Evolutionary conservation across 306 rosid species (phyloP).

Genomic region (Carpinus viminea): DNA sequence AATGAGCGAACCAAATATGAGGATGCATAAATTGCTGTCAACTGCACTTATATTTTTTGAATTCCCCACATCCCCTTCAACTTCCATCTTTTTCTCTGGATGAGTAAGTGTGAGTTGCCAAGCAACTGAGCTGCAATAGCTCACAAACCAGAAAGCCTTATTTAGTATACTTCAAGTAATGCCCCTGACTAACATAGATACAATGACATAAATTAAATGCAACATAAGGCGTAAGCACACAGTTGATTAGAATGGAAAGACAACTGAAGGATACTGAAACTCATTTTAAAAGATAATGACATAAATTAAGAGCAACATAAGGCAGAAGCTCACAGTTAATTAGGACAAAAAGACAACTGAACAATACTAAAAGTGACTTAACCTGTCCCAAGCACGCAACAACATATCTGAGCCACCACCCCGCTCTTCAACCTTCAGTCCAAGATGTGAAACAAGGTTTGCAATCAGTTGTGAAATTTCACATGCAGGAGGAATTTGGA

Average conservation of each 20-base stretch:
- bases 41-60: constrained; percentile 34
- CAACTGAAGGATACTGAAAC: too few species aligned
- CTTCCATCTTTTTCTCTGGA: constrained; percentile 45
- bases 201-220: constrained; percentile 2
- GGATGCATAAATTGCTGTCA: constrained; percentile 57
- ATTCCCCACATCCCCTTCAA: constrained; percentile 36
- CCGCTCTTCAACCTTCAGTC: constrained; percentile 61
- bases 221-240: background rate
- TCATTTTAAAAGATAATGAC: too few species aligned
- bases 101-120: constrained; percentile 75
- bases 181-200: constrained; percentile 7
- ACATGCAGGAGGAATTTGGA: constrained; percentile 76
- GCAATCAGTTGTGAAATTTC: constrained; percentile 74
- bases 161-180: constrained; percentile 17
- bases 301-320: too few species aligned
- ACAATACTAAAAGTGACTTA: constrained; percentile 13
- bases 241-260: too few species aligned
- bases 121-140: constrained; percentile 63
- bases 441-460: constrained; percentile 67
- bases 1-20: constrained; percentile 66
- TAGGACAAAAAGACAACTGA: constrained; percentile 9
- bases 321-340: background rate
- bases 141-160: constrained; percentile 28
- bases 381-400: constrained; percentile 93
- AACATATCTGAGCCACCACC: constrained; percentile 70